These are phyloP conservation scores for Tolypocladium inflatum DNA, from an alignment of 2,329 filamentous ascomycete genomes.

Conservation along the genomic window DNA sequence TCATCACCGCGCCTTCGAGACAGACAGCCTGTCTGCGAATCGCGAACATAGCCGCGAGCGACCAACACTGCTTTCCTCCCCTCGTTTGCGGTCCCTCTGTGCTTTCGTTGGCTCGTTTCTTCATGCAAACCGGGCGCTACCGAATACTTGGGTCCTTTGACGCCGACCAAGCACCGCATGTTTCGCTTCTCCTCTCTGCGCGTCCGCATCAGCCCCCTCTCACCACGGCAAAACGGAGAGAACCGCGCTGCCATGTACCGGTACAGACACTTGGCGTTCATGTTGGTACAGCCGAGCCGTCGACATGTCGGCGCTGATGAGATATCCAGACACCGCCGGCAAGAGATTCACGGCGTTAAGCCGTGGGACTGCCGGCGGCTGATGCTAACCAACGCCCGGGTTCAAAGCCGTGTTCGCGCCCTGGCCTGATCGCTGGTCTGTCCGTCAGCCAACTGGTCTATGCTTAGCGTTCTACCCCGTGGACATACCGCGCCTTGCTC, in stretches of 20 bases:
- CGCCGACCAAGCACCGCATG: background rate
- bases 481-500: background rate
- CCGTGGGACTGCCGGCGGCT: background rate
- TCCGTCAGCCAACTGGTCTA: background rate
- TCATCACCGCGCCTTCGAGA: background rate
- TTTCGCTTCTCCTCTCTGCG: background rate
- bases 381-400: background rate
- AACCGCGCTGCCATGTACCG: background rate
- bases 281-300: background rate
- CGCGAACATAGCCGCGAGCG: background rate
- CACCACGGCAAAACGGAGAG: background rate
- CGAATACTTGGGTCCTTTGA: conserved; percentile 15
- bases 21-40: background rate
- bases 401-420: background rate
- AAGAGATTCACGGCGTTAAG: background rate
- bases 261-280: background rate
- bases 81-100: background rate
- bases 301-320: background rate
- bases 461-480: background rate
- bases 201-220: background rate
- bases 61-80: background rate
- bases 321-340: background rate
- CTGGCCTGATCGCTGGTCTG: background rate
- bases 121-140: conserved; percentile 20
- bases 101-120: background rate